These are phyloP conservation scores for Berkeleyomyces basicola DNA, from an alignment of 2,329 filamentous ascomycete species.

Conservation along the genomic window DNA sequence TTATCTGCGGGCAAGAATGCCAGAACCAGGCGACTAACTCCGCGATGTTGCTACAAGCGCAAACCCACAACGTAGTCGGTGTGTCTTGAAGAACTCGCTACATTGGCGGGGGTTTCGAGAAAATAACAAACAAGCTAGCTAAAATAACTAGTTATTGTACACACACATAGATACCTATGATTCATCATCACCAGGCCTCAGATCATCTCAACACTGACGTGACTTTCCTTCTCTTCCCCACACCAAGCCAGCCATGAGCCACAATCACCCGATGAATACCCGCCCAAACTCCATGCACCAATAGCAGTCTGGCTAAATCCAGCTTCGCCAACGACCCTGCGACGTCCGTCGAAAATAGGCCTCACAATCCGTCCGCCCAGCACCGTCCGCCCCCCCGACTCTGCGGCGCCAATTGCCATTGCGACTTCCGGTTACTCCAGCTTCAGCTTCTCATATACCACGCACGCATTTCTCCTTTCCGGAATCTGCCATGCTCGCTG, in stretches of 20 bases:
- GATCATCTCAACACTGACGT: neutral
- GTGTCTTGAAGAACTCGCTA: too few relatives aligned
- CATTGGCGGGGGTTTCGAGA: too few relatives aligned
- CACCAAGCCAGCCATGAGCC: neutral
- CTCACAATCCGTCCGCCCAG: conserved; percentile 1
- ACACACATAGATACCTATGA: neutral
- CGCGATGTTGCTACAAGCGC: too few relatives aligned
- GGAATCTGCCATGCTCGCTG: conserved; percentile 23
- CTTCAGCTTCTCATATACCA: neutral
- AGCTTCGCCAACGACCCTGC: neutral
- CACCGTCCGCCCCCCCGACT: neutral
- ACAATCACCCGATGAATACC: neutral
- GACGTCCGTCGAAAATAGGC: neutral
- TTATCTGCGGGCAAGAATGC: too few relatives aligned
- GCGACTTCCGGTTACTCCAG: neutral
- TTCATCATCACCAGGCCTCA: neutral
- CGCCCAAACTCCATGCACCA: neutral
- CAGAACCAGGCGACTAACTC: too few relatives aligned
- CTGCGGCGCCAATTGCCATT: neutral
- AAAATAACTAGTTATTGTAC: too few relatives aligned
- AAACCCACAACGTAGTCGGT: too few relatives aligned
- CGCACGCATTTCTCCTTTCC: neutral
- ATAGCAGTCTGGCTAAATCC: conserved; percentile 2
- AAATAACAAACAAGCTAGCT: too few relatives aligned
- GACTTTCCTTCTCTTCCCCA: neutral